These are phyloP conservation scores for Fomitopsis serialis DNA, from an alignment of 768 basidiomycete genomes.

Conservation along the genomic window DNA sequence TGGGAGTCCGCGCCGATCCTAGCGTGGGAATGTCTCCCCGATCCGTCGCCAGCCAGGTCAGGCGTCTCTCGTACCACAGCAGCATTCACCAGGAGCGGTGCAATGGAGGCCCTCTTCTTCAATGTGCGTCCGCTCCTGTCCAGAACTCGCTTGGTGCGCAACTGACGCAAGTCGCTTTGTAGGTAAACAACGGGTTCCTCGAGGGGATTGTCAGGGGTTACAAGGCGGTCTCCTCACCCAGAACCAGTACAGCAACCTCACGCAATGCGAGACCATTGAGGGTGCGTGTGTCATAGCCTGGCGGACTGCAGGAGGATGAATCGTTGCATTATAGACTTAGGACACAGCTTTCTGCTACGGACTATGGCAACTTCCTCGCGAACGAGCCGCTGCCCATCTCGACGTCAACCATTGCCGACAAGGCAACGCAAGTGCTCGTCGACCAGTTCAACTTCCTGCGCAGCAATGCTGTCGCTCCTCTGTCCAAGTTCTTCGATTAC, in stretches of 20 bases:
- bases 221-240: conserved; percentile 88
- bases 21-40: neutral
- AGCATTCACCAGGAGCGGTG: neutral
- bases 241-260: conserved; percentile 86
- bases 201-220: conserved; percentile 88
- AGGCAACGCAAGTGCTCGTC: conserved; percentile 90
- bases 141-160: conserved; percentile 22
- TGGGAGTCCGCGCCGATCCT: neutral
- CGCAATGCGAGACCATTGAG: conserved; percentile 96
- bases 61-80: neutral
- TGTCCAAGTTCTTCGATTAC: conserved; percentile 93
- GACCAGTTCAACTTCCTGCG: conserved; percentile 96
- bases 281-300: conserved; percentile 42
- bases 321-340: conserved; percentile 65
- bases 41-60: neutral
- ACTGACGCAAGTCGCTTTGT: neutral
- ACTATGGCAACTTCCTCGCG: conserved; percentile 97
- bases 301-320: neutral
- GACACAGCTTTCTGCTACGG: conserved; percentile 92
- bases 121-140: conserved; percentile 48
- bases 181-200: conserved; percentile 73
- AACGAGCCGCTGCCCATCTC: conserved; percentile 93
- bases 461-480: conserved; percentile 84
- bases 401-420: conserved; percentile 94
- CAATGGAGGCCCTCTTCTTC: conserved; percentile 86